These are phyloP conservation scores for Straminergon stramineum DNA, from an alignment of 225 moss, liverwort and hornwort species.

Conservation along the genomic window DNA sequence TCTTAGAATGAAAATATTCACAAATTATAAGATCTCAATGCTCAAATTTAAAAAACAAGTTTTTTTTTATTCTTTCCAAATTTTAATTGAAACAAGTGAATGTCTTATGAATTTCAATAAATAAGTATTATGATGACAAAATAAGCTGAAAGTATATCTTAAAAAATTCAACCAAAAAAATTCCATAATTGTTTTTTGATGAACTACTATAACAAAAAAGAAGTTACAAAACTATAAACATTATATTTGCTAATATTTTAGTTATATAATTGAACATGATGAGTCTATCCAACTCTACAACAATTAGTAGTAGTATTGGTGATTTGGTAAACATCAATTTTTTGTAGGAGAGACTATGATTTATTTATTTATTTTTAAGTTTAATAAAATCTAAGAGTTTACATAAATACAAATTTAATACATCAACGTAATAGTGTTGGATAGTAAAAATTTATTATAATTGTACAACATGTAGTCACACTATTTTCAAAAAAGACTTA, in stretches of 20 bases:
- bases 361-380: not conserved
- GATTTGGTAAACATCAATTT: not conserved
- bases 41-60: not conserved
- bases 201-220: not conserved
- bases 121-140: not conserved
- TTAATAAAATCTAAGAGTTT: not conserved
- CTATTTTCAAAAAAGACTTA: not conserved
- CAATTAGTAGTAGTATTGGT: not conserved
- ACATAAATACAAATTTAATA: not conserved
- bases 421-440: not conserved
- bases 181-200: not conserved
- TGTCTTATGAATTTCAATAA: not conserved
- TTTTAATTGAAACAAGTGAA: not conserved
- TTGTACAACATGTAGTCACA: not conserved
- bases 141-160: not conserved
- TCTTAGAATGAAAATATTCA: not conserved
- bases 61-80: not conserved
- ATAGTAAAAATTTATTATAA: not conserved
- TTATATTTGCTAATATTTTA: not conserved
- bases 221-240: not conserved
- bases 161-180: not conserved
- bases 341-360: not conserved
- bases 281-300: not conserved
- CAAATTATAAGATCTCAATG: not conserved
- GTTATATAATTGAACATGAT: not conserved